phyloP scores from a whole-genome alignment of 192 early-diverging fungal species.

The Allomyces macrogynus region DNA sequence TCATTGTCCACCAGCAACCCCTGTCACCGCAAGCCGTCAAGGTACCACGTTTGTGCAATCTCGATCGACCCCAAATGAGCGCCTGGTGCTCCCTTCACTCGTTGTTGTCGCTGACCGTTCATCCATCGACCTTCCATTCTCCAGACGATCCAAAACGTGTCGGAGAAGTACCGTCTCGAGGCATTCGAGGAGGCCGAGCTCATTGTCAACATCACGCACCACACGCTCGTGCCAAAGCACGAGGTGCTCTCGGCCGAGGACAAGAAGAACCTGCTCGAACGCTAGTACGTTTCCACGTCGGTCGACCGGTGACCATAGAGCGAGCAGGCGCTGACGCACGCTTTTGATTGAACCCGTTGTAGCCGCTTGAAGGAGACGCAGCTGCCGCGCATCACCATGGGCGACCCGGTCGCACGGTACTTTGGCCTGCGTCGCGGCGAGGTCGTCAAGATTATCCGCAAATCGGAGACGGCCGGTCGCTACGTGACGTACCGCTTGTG shows the following conservation, averaged over 20 bases:
- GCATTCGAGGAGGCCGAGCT: constrained; percentile 80
- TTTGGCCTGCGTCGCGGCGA: constrained; percentile 75
- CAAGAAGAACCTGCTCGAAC: constrained; percentile 68
- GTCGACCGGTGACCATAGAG: background rate
- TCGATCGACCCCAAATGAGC: constrained; percentile 13
- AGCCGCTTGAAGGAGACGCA: constrained; percentile 88
- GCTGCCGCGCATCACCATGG: constrained; percentile 68
- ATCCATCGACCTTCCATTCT: background rate
- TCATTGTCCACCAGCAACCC: constrained; percentile 67
- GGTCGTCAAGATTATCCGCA: constrained; percentile 85
- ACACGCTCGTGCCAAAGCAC: constrained; percentile 87
- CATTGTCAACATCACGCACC: constrained; percentile 92
- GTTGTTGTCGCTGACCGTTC: background rate
- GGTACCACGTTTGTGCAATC: constrained; percentile 22
- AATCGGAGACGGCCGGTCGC: constrained; percentile 88
- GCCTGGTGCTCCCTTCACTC: background rate
- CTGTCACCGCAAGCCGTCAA: constrained; percentile 73
- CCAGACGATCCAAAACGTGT: constrained; percentile 43
- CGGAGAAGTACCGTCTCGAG: constrained; percentile 52
- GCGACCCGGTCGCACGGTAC: constrained; percentile 87
- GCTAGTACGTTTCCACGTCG: constrained; percentile 49
- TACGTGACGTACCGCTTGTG: constrained; percentile 94
- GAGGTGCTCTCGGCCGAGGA: constrained; percentile 64
- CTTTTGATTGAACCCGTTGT: constrained; percentile 1
- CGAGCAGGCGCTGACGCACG: background rate